Evolutionary conservation across 495 filamentous ascomycete genomes (phyloP), one percentile per base, ranked within the genome.

Genomic region (Aspergillus asperescens): DNA sequence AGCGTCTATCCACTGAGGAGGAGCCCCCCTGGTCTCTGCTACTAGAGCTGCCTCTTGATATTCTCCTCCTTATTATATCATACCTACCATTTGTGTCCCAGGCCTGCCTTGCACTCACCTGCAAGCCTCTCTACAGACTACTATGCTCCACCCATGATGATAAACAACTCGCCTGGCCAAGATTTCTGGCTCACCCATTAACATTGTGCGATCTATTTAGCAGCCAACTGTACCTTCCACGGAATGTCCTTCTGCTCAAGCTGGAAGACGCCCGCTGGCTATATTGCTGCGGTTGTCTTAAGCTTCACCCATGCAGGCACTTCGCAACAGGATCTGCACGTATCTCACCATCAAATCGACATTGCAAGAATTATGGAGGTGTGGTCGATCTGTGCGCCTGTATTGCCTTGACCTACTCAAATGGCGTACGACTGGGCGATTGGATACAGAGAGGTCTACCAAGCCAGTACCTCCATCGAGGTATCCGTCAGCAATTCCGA

Each of bases 361-460:
- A 1, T n/a, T 49, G 52, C 37, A 35, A 8, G 1, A 19, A 2
- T 18, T 1, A 22, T 7, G 31, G 5, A 5, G 29, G 38, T 12
- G 41, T 56, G 9, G 74, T 78, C 32, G 71, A 54, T 32, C 38
- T 58, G 8, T 58, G 55, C 37, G 20, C 67, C 16, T 58, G 55
- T 23, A 37, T 58, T 23, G 28, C 49, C 10, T 13, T 58, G 27
- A 58, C 50, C 28, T 39, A 38, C 18, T 22, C n/a, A 5, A 27
- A 54, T 27, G 24, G 53, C n/a, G 28, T 45, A 18, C 4, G 4
- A 10, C 29, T 56, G 5, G 41, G 12, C 1, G 39, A 20, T 0
- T 56, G 53, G 46, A 9, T 56, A 16, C 29, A 42, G 15, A 29
- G 31, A 10, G 46, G 46, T 10, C 7, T 15, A 12, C 37, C 20